Percentiles rank a stretch among this genome's conserved stretches.
These are phyloP conservation scores for Austroboletus novae-zelandiae DNA, from an alignment of 1,284 basidiomycete species.

Conservation along the genomic window DNA sequence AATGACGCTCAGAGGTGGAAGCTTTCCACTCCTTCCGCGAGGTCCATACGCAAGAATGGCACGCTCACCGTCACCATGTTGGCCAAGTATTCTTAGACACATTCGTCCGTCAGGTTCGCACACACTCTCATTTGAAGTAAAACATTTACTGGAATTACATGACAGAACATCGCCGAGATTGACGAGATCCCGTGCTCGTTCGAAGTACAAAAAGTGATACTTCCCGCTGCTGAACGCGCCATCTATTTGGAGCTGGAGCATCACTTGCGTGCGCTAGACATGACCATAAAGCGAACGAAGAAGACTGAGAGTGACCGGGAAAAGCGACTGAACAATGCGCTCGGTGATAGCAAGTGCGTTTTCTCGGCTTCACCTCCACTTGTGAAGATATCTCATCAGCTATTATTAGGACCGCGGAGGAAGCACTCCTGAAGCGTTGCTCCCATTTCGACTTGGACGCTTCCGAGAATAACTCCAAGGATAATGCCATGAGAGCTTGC, in stretches of 20 bases:
- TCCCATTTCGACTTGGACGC: conserved; percentile 91
- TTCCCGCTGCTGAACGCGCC: conserved; percentile 92
- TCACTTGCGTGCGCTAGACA: conserved; percentile 84
- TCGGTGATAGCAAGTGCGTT: conserved; percentile 84
- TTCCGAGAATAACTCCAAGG: conserved; percentile 42
- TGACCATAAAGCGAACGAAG: conserved; percentile 81
- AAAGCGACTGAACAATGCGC: conserved; percentile 79
- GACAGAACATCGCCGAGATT: conserved; percentile 92
- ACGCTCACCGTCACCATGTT: conserved; percentile 78
- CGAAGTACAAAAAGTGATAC: conserved; percentile 63
- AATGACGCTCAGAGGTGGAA: conserved; percentile 66
- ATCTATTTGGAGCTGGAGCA: conserved; percentile 97
- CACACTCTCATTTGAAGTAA: not conserved
- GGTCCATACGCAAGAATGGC: conserved; percentile 90
- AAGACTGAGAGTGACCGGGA: conserved; percentile 92
- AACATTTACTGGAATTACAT: conserved; percentile 11
- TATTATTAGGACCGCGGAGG: conserved; percentile 70
- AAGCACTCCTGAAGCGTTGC: conserved; percentile 89
- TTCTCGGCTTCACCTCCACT: not conserved
- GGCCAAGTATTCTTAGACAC: conserved; percentile 84
- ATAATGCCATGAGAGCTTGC: conserved; percentile 85
- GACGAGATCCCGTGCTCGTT: conserved; percentile 87
- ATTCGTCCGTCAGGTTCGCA: conserved; percentile 80
- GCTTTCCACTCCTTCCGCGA: conserved; percentile 97
- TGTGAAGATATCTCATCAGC: conserved; percentile 6